These are phyloP conservation scores for Platanthera guangdongensis DNA, from an alignment of 106 monocot species.

Conservation along the genomic window DNA sequence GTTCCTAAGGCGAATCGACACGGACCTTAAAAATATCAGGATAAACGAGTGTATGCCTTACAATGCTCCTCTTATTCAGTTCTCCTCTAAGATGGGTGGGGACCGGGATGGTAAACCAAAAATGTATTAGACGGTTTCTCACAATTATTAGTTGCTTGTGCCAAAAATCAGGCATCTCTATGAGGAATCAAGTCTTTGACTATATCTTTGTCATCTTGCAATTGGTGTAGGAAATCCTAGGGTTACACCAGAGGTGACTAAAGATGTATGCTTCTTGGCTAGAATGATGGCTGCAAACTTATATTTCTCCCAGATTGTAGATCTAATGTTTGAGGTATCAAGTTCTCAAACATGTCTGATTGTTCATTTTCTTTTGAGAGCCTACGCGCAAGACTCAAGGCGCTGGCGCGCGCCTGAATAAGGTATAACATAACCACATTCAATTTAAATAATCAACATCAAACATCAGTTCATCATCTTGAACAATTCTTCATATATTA, in stretches of 20 bases:
- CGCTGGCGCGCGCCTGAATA: too few species aligned
- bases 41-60: conserved; percentile 93
- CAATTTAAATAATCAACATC: too few species aligned
- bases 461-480: too few species aligned
- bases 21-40: conserved; percentile 90
- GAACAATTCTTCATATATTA: too few species aligned
- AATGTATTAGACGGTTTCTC: background rate
- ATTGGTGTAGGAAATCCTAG: conserved; percentile 64
- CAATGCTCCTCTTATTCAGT: conserved; percentile 97
- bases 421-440: too few species aligned
- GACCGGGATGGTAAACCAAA: conserved; percentile 84
- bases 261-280: conserved; percentile 84
- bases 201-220: background rate
- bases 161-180: too few species aligned
- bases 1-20: conserved; percentile 91
- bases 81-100: conserved; percentile 99
- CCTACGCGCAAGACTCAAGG: too few species aligned
- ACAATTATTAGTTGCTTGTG: background rate
- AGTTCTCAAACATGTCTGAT: background rate
- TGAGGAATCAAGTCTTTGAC: background rate
- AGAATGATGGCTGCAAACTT: conserved; percentile 89
- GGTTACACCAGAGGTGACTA: conserved; percentile 87
- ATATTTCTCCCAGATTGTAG: conserved; percentile 84
- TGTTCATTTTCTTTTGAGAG: background rate
- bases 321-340: conserved; percentile 86